A percentile compares a stretch with the other conserved stretches of the same genome.
These are phyloP conservation scores for Leersia perrieri DNA, from an alignment of 176 grass and related monocot genomes.

Conservation along the genomic window DNA sequence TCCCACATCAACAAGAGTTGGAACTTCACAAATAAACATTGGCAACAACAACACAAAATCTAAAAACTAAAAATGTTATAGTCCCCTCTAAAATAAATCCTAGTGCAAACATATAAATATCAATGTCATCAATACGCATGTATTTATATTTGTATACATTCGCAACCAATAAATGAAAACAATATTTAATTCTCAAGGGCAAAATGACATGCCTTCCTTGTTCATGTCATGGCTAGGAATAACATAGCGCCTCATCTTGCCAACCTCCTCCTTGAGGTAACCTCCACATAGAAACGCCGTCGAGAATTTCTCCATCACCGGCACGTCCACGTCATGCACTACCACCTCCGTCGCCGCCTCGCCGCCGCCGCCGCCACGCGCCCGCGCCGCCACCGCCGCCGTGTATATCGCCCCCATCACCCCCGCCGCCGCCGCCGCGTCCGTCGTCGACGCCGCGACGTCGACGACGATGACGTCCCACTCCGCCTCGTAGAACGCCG, in stretches of 20 bases:
- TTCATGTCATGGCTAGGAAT: conserved; percentile 74
- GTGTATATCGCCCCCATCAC: conserved; percentile 63
- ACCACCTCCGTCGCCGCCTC: conserved; percentile 59
- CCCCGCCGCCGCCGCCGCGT: conserved; percentile 27
- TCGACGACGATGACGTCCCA: conserved; percentile 75
- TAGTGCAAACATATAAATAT: background rate
- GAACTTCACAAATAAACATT: background rate
- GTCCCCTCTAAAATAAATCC: conserved; percentile 9
- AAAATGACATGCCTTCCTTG: conserved; percentile 46
- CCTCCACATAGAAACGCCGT: conserved; percentile 55
- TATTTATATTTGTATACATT: background rate
- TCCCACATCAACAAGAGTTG: background rate
- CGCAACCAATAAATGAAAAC: background rate
- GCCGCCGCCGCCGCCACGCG: conserved; percentile 31
- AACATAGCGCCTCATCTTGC: conserved; percentile 55
- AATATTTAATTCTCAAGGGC: conserved; percentile 50
- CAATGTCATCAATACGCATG: too few species aligned
- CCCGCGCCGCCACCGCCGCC: conserved; percentile 44
- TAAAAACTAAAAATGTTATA: background rate
- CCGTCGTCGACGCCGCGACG: conserved; percentile 33
- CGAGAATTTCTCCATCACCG: conserved; percentile 46
- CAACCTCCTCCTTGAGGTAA: conserved; percentile 60
- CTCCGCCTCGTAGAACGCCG: conserved; percentile 54
- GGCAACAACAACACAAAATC: background rate
- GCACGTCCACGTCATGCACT: conserved; percentile 49